Percentiles rank a stretch among this genome's conserved stretches.
Evolutionary conservation across 2,329 filamentous ascomycete species (phyloP).

Genomic region (Pseudogymnoascus sp.): DNA sequence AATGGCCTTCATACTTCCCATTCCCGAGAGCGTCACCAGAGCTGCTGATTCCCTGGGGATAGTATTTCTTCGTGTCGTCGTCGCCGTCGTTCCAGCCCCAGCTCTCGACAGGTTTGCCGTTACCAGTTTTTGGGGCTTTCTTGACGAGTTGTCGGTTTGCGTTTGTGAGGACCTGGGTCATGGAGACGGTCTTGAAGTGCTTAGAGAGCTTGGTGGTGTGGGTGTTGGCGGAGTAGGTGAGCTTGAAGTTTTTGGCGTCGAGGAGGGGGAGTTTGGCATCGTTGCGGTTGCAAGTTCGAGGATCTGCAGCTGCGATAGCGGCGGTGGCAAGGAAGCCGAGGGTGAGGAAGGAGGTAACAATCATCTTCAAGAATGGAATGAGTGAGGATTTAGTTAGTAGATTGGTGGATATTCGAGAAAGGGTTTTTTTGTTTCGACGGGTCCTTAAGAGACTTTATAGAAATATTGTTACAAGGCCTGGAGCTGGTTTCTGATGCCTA

Average conservation of each 20-base stretch:
- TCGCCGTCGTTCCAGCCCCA: slow-evolving; percentile 27
- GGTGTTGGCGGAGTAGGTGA: slow-evolving; percentile 4
- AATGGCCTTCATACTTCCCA: slow-evolving; percentile 31
- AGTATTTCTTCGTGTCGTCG: slow-evolving; percentile 31
- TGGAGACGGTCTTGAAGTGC: not conserved
- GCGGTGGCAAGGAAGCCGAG: slow-evolving; percentile 3
- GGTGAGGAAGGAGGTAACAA: not conserved
- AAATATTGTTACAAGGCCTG: not conserved
- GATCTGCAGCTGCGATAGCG: not conserved
- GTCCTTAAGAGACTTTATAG: not conserved
- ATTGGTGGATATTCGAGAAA: not conserved
- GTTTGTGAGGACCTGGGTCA: slow-evolving; percentile 3
- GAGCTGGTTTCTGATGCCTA: not conserved
- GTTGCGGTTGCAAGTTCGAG: slow-evolving; percentile 1
- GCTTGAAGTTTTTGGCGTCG: not conserved
- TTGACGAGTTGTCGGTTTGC: slow-evolving; percentile 4
- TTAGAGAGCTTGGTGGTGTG: not conserved
- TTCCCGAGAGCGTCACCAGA: slow-evolving; percentile 30
- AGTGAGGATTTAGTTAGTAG: not conserved
- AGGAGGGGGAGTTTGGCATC: slow-evolving; percentile 6
- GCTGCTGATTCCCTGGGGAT: slow-evolving; percentile 33
- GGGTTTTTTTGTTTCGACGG: not conserved
- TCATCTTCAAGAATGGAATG: not conserved
- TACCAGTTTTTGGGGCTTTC: not conserved
- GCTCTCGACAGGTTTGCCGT: not conserved